A percentile compares a stretch with the other conserved stretches of the same genome.
phyloP scores from a whole-genome alignment of 768 basidiomycete genomes.

The Tulasnella sp. region DNA sequence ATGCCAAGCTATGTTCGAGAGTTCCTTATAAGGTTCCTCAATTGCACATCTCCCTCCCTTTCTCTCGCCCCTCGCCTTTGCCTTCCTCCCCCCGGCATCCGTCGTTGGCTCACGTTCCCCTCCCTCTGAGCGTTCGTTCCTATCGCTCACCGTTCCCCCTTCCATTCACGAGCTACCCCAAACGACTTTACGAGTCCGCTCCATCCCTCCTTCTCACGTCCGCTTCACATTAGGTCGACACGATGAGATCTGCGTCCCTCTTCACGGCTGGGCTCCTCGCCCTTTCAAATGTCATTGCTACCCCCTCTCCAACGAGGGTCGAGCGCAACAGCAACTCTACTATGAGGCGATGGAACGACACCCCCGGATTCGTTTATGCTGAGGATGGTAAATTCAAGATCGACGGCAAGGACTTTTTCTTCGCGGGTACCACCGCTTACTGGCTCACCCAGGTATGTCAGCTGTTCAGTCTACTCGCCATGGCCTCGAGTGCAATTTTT shows the following conservation, averaged over 20 bases:
- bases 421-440: constrained; percentile 26
- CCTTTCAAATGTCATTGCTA: not conserved
- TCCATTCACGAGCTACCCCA: not conserved
- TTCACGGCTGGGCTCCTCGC: constrained; percentile 11
- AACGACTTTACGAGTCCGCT: not conserved
- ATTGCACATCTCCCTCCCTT: not conserved
- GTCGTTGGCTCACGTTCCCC: not conserved
- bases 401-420: constrained; percentile 19
- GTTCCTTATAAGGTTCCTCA: not conserved
- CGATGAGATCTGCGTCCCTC: not conserved
- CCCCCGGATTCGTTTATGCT: constrained; percentile 13
- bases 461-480: not conserved
- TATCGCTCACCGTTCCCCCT: not conserved
- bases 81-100: not conserved
- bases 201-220: not conserved
- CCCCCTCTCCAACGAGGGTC: not conserved
- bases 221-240: not conserved
- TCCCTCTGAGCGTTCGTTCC: not conserved
- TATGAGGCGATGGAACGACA: not conserved
- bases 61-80: not conserved
- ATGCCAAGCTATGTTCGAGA: not conserved
- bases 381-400: constrained; percentile 21
- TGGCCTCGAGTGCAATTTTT: too few relatives aligned
- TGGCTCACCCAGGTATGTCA: constrained; percentile 25
- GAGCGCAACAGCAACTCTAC: not conserved